phyloP scores from a whole-genome alignment of 164 flowering plant genomes.

The Piper longum region DNA sequence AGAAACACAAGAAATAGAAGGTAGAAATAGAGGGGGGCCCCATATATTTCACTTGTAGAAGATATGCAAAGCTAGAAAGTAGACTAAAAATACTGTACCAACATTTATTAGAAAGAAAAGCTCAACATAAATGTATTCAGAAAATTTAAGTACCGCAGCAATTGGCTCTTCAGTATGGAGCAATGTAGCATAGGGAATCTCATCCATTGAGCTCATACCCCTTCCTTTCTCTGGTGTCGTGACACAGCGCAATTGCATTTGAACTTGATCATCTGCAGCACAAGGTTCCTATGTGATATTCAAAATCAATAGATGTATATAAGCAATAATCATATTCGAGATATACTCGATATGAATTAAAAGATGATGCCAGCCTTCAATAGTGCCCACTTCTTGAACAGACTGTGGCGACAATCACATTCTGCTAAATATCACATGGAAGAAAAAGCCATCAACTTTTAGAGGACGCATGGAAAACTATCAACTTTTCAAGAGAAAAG shows the following conservation, averaged over 20 bases:
- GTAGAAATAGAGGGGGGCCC: background rate
- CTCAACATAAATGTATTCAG: background rate
- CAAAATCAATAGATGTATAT: background rate
- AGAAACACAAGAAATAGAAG: background rate
- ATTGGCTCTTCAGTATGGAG: constrained; percentile 72
- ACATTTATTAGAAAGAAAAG: too few relatives aligned
- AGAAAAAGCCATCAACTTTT: too few relatives aligned
- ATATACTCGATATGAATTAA: too few relatives aligned
- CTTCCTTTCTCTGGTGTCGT: constrained; percentile 60
- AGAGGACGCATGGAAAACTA: too few relatives aligned
- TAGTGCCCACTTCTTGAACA: too few relatives aligned
- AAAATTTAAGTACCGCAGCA: constrained; percentile 42
- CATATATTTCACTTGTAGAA: too few relatives aligned
- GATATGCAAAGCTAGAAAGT: too few relatives aligned
- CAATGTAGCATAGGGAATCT: constrained; percentile 44
- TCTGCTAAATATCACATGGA: too few relatives aligned
- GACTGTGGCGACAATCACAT: too few relatives aligned
- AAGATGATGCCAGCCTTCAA: too few relatives aligned
- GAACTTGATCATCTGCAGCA: constrained; percentile 28
- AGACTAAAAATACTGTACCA: too few relatives aligned
- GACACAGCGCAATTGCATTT: constrained; percentile 31
- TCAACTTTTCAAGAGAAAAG: too few relatives aligned
- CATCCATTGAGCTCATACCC: constrained; percentile 45
- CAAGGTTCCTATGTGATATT: background rate
- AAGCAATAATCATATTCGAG: background rate